Conservation (phyloP, 805 yeast genomes). For the Candida palmyrensis region DNA sequence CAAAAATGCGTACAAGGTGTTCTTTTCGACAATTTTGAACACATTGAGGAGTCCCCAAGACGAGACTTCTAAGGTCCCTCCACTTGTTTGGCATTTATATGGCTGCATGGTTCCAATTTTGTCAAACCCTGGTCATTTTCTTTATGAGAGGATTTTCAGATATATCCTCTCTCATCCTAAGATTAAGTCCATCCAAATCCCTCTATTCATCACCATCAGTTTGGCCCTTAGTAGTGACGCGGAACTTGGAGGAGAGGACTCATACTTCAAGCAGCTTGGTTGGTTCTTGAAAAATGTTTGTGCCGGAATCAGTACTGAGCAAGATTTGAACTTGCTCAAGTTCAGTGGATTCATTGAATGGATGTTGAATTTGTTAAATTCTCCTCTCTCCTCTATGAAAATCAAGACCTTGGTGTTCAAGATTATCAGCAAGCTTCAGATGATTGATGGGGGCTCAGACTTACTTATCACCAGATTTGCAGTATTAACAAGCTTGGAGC, state of each 20-base stretch:
- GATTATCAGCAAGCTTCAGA: slow-evolving; percentile 44
- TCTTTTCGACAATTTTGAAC: slow-evolving; percentile 42
- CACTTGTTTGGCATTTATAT: slow-evolving; percentile 50
- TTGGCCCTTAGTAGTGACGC: slow-evolving; percentile 15
- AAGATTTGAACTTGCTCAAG: slow-evolving; percentile 42
- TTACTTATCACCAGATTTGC: slow-evolving; percentile 55
- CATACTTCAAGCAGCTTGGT: slow-evolving; percentile 50
- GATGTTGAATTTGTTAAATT: slow-evolving; percentile 48
- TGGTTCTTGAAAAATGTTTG: slow-evolving; percentile 46
- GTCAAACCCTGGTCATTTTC: slow-evolving; percentile 63
- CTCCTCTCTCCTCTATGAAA: slow-evolving; percentile 43
- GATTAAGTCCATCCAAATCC: slow-evolving; percentile 37
- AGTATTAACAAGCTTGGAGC: slow-evolving; percentile 31
- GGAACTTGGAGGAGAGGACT: slow-evolving; percentile 37
- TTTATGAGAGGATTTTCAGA: slow-evolving; percentile 67
- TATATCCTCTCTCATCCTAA: slow-evolving; percentile 59
- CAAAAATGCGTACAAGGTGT: slow-evolving; percentile 47
- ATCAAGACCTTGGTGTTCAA: slow-evolving; percentile 35
- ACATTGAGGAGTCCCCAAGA: slow-evolving; percentile 22
- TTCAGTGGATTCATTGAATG: slow-evolving; percentile 62
- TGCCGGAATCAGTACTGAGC: slow-evolving; percentile 37
- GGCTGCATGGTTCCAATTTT: slow-evolving; percentile 55
- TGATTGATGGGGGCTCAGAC: slow-evolving; percentile 55
- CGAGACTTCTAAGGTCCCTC: slow-evolving; percentile 21
- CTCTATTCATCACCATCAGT: slow-evolving; percentile 39